These are phyloP conservation scores for Chaetoceros tenuissimus DNA, from an alignment of 108 stramenopile species.

Conservation along the genomic window DNA sequence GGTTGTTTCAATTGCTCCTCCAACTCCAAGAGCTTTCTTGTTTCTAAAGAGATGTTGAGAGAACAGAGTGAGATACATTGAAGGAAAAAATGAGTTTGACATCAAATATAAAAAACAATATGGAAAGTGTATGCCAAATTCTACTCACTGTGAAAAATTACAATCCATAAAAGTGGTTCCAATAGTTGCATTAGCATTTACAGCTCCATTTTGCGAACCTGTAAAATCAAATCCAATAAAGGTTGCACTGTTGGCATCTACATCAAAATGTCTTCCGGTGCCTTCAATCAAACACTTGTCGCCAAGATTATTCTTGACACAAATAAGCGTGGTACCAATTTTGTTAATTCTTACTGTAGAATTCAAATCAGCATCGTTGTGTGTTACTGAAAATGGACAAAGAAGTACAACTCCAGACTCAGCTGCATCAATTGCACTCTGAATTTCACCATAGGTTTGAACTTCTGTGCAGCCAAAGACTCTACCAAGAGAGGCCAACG, in stretches of 20 bases:
- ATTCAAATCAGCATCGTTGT: neutral
- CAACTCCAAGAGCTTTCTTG: neutral
- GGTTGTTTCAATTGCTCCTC: neutral
- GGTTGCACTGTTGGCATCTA: neutral
- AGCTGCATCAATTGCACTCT: neutral
- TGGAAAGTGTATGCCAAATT: no score
- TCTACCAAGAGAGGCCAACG: neutral
- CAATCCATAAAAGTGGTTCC: neutral
- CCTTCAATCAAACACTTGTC: neutral
- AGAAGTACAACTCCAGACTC: neutral
- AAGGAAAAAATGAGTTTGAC: neutral
- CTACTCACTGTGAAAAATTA: neutral
- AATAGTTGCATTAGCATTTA: neutral
- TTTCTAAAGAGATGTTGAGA: neutral
- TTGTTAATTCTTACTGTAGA: neutral
- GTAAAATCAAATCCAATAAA: neutral
- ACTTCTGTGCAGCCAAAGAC: slow-evolving; percentile 7
- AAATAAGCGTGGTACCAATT: neutral
- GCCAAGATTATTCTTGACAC: neutral
- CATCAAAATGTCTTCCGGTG: neutral
- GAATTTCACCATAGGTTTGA: neutral
- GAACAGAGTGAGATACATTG: neutral
- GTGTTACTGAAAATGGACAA: neutral
- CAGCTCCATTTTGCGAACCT: neutral
- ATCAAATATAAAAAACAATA: neutral